These are phyloP conservation scores for Sporothrix brasiliensis DNA, from an alignment of 2,329 filamentous ascomycete genomes.

Conservation along the genomic window DNA sequence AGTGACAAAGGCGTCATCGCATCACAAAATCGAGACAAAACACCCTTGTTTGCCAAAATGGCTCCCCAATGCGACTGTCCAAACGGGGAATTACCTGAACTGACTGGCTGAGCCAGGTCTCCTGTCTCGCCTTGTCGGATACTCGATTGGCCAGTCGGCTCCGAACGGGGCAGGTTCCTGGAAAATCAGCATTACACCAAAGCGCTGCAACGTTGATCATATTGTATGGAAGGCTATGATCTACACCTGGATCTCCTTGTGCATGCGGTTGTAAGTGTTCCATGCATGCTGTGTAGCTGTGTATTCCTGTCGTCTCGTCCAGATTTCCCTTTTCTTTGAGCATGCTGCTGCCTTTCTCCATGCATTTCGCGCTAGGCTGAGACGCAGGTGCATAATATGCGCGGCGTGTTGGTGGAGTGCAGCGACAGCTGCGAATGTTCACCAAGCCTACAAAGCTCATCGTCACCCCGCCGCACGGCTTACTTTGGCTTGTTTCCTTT, in stretches of 20 bases:
- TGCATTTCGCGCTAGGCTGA: constrained; percentile 5
- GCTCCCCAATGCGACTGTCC: neutral
- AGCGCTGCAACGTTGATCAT: constrained; percentile 15
- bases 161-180: neutral
- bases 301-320: neutral
- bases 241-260: neutral
- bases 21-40: neutral
- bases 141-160: constrained; percentile 15
- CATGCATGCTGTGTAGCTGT: neutral
- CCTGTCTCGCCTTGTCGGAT: neutral
- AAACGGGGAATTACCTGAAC: neutral
- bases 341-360: neutral
- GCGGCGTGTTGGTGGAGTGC: neutral
- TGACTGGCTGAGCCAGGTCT: neutral
- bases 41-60: neutral
- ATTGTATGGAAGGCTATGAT: constrained; percentile 23
- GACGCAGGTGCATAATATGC: constrained; percentile 2
- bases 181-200: neutral
- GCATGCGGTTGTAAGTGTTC: neutral
- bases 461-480: neutral
- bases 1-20: neutral
- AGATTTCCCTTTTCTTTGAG: neutral
- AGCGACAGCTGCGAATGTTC: neutral
- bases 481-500: neutral
- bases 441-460: neutral